Conservation (phyloP, 1,139 yeast genomes). For the Yamadazyma sp. region DNA sequence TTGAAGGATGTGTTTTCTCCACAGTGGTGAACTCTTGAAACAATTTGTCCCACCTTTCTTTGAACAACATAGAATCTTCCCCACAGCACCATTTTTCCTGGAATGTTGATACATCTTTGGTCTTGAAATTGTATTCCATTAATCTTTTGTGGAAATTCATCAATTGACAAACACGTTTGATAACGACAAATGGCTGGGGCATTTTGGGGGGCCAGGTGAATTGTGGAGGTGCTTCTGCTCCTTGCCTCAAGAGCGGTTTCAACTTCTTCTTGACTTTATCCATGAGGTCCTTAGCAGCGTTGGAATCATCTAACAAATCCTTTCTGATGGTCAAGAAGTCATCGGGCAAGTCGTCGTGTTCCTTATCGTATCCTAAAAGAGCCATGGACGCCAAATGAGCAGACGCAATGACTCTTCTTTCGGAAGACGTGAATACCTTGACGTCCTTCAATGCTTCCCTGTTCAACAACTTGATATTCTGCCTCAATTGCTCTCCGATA, state of each 20-base stretch:
- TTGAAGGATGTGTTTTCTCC: conserved; percentile 97
- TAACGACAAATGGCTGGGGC: conserved; percentile 95
- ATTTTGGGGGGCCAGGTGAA: conserved; percentile 98
- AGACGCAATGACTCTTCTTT: conserved; percentile 88
- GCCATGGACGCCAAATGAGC: conserved; percentile 89
- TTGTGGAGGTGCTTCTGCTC: conserved; percentile 97
- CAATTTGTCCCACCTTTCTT: conserved; percentile 96
- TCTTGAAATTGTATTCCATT: conserved; percentile 77
- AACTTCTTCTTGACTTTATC: conserved; percentile 96
- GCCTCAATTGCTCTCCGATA: conserved; percentile 93
- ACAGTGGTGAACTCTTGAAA: conserved; percentile 90
- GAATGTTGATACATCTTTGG: conserved; percentile 64
- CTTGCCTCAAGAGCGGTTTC: conserved; percentile 91
- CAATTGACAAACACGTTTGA: conserved; percentile 88
- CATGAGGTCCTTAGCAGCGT: conserved; percentile 97
- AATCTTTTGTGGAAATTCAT: conserved; percentile 90
- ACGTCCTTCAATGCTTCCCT: conserved; percentile 83
- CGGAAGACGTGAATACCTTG: conserved; percentile 87
- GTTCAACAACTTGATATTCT: conserved; percentile 83
- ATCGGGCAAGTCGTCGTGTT: conserved; percentile 61
- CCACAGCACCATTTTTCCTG: conserved; percentile 95
- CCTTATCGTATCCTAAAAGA: conserved; percentile 64
- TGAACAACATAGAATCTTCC: conserved; percentile 86
- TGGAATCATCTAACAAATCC: conserved; percentile 91
- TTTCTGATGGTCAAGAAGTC: conserved; percentile 82